Conservation (phyloP, 768 basidiomycete species). For the Tylopilus rubrobrunneus region DNA sequence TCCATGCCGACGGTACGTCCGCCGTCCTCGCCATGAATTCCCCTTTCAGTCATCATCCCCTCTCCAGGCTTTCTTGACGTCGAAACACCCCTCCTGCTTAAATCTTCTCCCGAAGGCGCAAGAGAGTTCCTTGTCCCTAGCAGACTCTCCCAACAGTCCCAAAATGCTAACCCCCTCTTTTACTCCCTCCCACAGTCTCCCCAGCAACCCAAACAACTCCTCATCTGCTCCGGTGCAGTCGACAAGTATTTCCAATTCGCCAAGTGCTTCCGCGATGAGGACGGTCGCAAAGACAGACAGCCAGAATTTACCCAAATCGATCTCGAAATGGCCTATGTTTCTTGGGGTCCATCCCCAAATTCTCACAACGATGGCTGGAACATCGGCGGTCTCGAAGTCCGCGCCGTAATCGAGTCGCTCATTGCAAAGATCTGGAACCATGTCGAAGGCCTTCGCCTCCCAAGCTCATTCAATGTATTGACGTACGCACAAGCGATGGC, state of each 20-base stretch:
- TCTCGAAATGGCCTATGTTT: slow-evolving; percentile 93
- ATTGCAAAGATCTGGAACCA: slow-evolving; percentile 74
- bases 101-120: slow-evolving; percentile 92
- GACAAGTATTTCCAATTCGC: slow-evolving; percentile 92
- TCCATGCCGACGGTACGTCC: slow-evolving; percentile 67
- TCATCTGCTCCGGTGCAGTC: slow-evolving; percentile 86
- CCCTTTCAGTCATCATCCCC: slow-evolving; percentile 1
- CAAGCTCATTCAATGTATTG: slow-evolving; percentile 70
- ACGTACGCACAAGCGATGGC: slow-evolving; percentile 91
- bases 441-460: slow-evolving; percentile 58
- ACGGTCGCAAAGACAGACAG: slow-evolving; percentile 90
- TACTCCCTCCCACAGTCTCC: slow-evolving; percentile 94
- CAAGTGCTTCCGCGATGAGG: slow-evolving; percentile 93
- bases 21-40: slow-evolving; percentile 1
- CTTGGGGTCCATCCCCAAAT: slow-evolving; percentile 52
- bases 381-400: slow-evolving; percentile 83
- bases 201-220: slow-evolving; percentile 92
- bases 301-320: slow-evolving; percentile 98
- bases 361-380: slow-evolving; percentile 52
- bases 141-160: slow-evolving; percentile 36
- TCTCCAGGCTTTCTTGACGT: slow-evolving; percentile 82
- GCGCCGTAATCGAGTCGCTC: slow-evolving; percentile 71
- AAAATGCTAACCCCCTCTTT: slow-evolving; percentile 45
- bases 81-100: slow-evolving; percentile 87
- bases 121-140: slow-evolving; percentile 90